Evolutionary conservation across 192 early-diverging fungal species (phyloP), one percentile per base, ranked within the genome.

Genomic region (Linnemannia zychae): DNA sequence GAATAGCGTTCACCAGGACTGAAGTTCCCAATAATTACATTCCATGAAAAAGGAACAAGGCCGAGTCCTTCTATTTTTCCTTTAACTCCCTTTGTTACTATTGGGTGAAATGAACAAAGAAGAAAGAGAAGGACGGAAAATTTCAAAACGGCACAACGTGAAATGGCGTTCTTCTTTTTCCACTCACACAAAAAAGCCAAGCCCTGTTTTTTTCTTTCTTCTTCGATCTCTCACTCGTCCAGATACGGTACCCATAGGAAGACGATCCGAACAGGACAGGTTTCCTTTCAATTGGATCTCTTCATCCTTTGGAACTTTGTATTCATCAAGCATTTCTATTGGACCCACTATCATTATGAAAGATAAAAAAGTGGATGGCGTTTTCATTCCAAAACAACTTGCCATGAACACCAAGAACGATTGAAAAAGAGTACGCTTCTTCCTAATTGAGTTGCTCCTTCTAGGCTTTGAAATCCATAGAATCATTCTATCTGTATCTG

Each of bases 91-190:
- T 24, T 12, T n/a, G 7, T 57, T 31, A 15, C 57, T 0, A 63
- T 63, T 63, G 57, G 57, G 13, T 24, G 57, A 63, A n/a, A n/a
- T n/a, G n/a, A n/a, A n/a, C n/a, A n/a, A n/a, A n/a, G 53, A 57
- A 28, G 20, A 6, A 24, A n/a, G 22, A 57, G n/a, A 31, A 63
- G 28, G 22, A 63, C 12, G 40, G 28, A 31, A 28, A 7, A 3
- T 63, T 63, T 7, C 57, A 63, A 63, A 63, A 63, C 57, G 57
- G 57, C 57, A 63, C 57, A 31, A 24, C 7, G 24, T 63, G 28
- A 63, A 57, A 57, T 57, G 53, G 57, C 28, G 57, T 28, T 63
- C 57, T 63, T 31, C 15, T 57, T n/a, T 12, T 63, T 48, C 70
- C n/a, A 71, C 18, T 6, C 70, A 70, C 22, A 28, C 40, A 38